These are phyloP conservation scores for Sphagnurus paluster DNA, from an alignment of 1,284 basidiomycete species.

Conservation along the genomic window DNA sequence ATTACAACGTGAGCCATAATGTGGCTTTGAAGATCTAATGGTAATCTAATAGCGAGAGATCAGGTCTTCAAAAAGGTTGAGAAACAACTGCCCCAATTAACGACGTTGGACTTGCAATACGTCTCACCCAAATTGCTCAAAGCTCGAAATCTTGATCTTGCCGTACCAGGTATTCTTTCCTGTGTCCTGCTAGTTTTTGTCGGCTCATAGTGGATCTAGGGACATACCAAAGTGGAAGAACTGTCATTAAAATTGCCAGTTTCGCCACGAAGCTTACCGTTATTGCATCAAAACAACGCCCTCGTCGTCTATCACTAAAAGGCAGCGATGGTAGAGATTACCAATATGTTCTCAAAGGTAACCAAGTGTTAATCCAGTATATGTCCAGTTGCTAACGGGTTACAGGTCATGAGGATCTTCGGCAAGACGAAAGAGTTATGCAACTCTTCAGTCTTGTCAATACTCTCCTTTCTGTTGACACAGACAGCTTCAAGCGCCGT, in stretches of 20 bases:
- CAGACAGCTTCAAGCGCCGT: conserved; percentile 94
- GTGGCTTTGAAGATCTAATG: not conserved
- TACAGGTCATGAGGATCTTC: conserved; percentile 94
- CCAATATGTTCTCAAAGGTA: conserved; percentile 91
- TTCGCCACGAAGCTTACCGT: conserved; percentile 89
- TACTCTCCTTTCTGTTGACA: conserved; percentile 90
- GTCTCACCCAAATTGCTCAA: conserved; percentile 93
- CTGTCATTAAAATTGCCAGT: conserved; percentile 81
- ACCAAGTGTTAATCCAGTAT: not conserved
- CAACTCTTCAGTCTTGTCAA: conserved; percentile 98
- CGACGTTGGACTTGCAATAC: conserved; percentile 94
- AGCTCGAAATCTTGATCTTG: conserved; percentile 88
- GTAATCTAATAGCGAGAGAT: conserved; percentile 1
- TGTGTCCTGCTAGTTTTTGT: not conserved
- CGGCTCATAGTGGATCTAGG: conserved; percentile 45
- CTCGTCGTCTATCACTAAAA: conserved; percentile 85
- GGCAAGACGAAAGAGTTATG: conserved; percentile 99
- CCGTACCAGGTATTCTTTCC: conserved; percentile 76
- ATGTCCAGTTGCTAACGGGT: conserved; percentile 6
- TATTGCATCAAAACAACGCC: conserved; percentile 98
- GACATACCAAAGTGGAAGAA: conserved; percentile 91
- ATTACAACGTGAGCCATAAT: conserved; percentile 70
- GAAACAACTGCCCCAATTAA: conserved; percentile 89
- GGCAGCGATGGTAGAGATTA: conserved; percentile 96
- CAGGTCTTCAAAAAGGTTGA: conserved; percentile 97